A percentile compares a stretch with the other conserved stretches of the same genome.
Evolutionary conservation across 176 grass and related monocot genomes (phyloP).

Genomic region (Aegilops tauschii): DNA sequence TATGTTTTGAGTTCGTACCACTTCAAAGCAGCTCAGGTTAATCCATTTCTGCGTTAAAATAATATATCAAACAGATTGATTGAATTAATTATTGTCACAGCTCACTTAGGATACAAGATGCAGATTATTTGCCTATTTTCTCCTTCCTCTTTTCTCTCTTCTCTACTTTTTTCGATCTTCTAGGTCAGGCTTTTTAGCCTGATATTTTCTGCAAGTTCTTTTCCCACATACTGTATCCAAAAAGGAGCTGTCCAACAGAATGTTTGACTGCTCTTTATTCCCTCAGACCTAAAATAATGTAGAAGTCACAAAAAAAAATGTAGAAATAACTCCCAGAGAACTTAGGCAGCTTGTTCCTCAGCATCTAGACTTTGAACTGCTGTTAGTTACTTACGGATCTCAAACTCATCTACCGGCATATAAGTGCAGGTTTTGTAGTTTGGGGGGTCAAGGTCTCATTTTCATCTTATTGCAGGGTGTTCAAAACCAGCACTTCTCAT

Average conservation of each 20-base stretch:
- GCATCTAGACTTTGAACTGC: background rate
- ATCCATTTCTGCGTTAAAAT: background rate
- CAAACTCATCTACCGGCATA: slow-evolving; percentile 2
- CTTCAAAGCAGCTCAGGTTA: background rate
- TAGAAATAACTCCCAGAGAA: slow-evolving; percentile 1
- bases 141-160: background rate
- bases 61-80: background rate
- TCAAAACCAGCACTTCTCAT: background rate
- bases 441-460: background rate
- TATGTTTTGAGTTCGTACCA: slow-evolving; percentile 9
- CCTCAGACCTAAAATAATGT: background rate
- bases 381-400: background rate
- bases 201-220: background rate
- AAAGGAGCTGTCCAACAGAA: background rate
- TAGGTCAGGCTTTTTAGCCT: background rate
- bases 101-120: background rate
- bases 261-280: background rate
- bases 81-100: background rate
- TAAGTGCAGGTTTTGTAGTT: background rate
- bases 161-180: background rate
- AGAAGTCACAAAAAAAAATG: background rate
- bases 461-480: background rate
- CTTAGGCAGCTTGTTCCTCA: background rate
- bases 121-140: background rate
- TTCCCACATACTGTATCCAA: slow-evolving; percentile 6